Conservation (phyloP, 805 yeast genomes). For the Metschnikowia kunwiensis region DNA sequence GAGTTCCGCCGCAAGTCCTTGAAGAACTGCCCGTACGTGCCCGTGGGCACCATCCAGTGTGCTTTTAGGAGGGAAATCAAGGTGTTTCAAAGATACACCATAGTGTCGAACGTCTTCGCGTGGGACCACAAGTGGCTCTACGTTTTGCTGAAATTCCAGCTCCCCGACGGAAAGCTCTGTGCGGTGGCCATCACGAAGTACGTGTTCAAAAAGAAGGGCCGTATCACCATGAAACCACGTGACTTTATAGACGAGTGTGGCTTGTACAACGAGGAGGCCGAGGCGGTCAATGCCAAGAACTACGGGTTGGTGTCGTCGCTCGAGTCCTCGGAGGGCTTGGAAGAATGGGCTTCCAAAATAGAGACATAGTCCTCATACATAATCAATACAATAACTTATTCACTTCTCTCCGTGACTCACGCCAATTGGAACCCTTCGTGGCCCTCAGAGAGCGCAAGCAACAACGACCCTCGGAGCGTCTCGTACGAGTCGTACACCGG, state of each 20-base stretch:
- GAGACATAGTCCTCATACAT: too few relatives aligned
- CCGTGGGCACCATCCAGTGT: slow-evolving; percentile 71
- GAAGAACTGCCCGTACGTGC: slow-evolving; percentile 56
- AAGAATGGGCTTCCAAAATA: slow-evolving; percentile 26
- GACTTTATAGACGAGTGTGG: slow-evolving; percentile 58
- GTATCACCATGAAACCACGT: slow-evolving; percentile 69
- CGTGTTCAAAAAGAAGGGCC: slow-evolving; percentile 69
- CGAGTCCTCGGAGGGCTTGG: slow-evolving; percentile 33
- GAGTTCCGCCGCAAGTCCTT: slow-evolving; percentile 29
- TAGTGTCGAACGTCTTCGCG: slow-evolving; percentile 60
- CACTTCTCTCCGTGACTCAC: too few relatives aligned
- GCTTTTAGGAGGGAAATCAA: slow-evolving; percentile 70
- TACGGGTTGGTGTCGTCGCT: slow-evolving; percentile 37
- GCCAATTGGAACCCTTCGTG: slow-evolving; percentile 95
- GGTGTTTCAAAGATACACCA: slow-evolving; percentile 57
- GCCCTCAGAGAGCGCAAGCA: slow-evolving; percentile 90
- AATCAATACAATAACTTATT: too few relatives aligned
- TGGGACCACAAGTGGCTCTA: slow-evolving; percentile 91
- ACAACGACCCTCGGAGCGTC: slow-evolving; percentile 71
- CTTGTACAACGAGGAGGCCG: slow-evolving; percentile 51
- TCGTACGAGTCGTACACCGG: slow-evolving; percentile 93
- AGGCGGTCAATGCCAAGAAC: slow-evolving; percentile 38
- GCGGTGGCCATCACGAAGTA: slow-evolving; percentile 72
- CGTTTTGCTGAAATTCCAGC: slow-evolving; percentile 56
- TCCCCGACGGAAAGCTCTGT: slow-evolving; percentile 31